Evolutionary conservation across 495 filamentous ascomycete species (phyloP), one percentile per base, ranked within the genome.

Genomic region (Xylaria grammica): DNA sequence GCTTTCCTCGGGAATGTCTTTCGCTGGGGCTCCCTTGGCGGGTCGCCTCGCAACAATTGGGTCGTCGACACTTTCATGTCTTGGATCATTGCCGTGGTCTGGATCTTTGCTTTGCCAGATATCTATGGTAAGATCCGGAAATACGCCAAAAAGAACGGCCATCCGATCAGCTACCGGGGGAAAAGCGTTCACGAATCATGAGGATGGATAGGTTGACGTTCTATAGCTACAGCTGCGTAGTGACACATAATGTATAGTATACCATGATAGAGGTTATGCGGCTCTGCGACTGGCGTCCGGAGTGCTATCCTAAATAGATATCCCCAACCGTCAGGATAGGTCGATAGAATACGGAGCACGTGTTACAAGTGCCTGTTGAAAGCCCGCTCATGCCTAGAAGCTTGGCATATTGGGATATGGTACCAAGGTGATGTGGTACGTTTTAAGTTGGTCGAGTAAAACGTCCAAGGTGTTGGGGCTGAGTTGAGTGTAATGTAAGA

Each of bases 1-100:
- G 88, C 84, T 59, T 87, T 88, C 30, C 67, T 91, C 52, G 90
- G 92, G 15, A 71, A 84, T 60, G 62, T 89, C 57, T 89, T 97
- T 87, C 85, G 89, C 60, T 87, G 82, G 42, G 78, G 78, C 19
- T 62, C 75, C 4, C 75, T 87, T 74, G 84, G 86, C n/a, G 85
- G 86, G 1, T 84, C 80, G 32, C 77, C 75, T 52, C 77, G 87
- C 68, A 87, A 89, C 56, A 87, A 78, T 49, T 84, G 80, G 80
- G 19, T 90, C 17, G 63, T 83, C 40, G 90, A 92, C 66, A 90
- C 87, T 0, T 15, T 90, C 9, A 72, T 88, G 68, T 76, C 77
- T 19, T 87, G 82, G 81, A 60, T 90, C 6, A 67, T 84, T 9
- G 79, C 78, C 34, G 20, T 90, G 2, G 78, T 83, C 32, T 92